These are phyloP conservation scores for Tulasnella sp. DNA, from an alignment of 768 basidiomycete genomes.

Conservation along the genomic window DNA sequence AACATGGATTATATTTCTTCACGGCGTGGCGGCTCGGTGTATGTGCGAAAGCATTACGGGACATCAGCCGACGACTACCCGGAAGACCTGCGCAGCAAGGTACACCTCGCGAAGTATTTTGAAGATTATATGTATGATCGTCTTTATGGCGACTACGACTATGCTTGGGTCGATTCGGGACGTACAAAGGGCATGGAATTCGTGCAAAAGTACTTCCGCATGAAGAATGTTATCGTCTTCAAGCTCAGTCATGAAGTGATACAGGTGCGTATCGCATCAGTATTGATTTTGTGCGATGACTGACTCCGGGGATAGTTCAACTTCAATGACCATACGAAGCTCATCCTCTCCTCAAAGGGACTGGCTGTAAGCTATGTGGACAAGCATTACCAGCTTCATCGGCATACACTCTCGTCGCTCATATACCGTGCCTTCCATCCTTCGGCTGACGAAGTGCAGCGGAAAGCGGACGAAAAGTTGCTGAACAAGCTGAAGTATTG, in stretches of 20 bases:
- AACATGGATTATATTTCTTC: constrained; percentile 82
- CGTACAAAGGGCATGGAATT: constrained; percentile 83
- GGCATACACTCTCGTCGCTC: constrained; percentile 57
- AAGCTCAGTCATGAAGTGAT: constrained; percentile 88
- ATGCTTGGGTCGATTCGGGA: constrained; percentile 57
- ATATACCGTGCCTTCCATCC: constrained; percentile 42
- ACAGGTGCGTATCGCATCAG: constrained; percentile 49
- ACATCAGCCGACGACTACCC: constrained; percentile 53
- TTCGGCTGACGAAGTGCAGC: constrained; percentile 38
- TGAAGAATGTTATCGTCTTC: constrained; percentile 97
- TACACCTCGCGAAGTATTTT: constrained; percentile 87
- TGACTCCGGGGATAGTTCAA: constrained; percentile 58
- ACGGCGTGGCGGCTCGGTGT: constrained; percentile 47
- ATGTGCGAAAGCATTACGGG: constrained; percentile 52
- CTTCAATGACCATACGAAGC: constrained; percentile 94
- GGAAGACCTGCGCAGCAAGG: constrained; percentile 75
- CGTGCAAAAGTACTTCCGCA: constrained; percentile 87
- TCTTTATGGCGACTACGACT: constrained; percentile 73
- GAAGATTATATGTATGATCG: constrained; percentile 89
- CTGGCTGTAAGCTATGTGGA: constrained; percentile 79
- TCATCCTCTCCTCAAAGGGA: constrained; percentile 75
- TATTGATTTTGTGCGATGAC: background rate
- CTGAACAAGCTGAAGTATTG: constrained; percentile 77
- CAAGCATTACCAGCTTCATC: constrained; percentile 68
- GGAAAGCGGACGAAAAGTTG: constrained; percentile 49